phyloP scores from a whole-genome alignment of 208 protist species.

The Endotrypanum monterogeii region DNA sequence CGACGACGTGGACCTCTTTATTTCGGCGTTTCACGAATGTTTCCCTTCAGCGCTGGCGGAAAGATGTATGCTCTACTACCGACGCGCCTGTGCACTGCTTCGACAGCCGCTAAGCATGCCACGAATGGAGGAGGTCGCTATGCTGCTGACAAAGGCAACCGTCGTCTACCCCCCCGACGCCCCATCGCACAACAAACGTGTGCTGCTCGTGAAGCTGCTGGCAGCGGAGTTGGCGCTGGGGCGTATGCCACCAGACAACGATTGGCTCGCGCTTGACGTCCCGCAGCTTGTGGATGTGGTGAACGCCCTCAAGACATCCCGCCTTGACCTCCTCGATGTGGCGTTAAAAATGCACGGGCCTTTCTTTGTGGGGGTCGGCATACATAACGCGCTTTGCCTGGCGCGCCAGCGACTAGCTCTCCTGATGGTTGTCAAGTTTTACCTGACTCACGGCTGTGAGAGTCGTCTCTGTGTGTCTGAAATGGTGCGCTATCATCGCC shows the following conservation, averaged over 20 bases:
- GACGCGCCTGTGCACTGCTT: constrained; percentile 54
- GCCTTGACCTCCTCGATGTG: constrained; percentile 56
- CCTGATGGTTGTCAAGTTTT: constrained; percentile 84
- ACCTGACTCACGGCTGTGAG: constrained; percentile 35
- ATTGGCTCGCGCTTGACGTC: constrained; percentile 15
- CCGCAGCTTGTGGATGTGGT: constrained; percentile 60
- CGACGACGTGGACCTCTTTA: constrained; percentile 49
- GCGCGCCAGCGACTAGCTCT: constrained; percentile 62
- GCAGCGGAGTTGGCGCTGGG: constrained; percentile 45
- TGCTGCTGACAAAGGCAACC: constrained; percentile 57
- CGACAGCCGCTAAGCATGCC: constrained; percentile 49
- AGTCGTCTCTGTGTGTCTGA: constrained; percentile 51
- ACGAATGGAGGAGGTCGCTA: constrained; percentile 43
- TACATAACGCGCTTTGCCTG: constrained; percentile 73
- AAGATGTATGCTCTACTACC: constrained; percentile 75
- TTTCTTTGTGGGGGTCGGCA: constrained; percentile 62
- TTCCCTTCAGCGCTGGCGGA: constrained; percentile 48
- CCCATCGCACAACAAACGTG: constrained; percentile 33
- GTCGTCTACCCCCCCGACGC: constrained; percentile 42
- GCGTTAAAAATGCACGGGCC: constrained; percentile 57
- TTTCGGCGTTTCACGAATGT: constrained; percentile 57
- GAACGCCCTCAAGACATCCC: constrained; percentile 62
- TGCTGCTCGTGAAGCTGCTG: constrained; percentile 64
- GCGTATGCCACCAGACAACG: constrained; percentile 21
- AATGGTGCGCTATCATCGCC: constrained; percentile 57